phyloP scores from a whole-genome alignment of 148 eudicot genomes.

The Rhododendron williamsianum region DNA sequence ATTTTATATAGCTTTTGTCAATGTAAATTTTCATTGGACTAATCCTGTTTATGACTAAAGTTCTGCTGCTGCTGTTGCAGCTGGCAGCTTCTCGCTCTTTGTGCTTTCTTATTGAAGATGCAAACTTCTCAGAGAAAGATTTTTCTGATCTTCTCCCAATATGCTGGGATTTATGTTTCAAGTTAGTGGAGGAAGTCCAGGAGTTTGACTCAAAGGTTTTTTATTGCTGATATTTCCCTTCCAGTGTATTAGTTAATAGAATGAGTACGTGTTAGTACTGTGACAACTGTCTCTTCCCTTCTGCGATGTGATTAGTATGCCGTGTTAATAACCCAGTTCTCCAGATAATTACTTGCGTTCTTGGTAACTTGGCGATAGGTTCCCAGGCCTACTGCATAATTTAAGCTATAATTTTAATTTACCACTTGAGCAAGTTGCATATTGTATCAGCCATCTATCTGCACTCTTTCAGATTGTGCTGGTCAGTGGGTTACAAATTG shows the following conservation, averaged over 20 bases:
- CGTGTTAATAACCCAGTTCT: not conserved
- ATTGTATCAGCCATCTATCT: not conserved
- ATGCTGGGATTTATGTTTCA: conserved; percentile 90
- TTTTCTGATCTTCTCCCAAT: conserved; percentile 79
- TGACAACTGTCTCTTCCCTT: not conserved
- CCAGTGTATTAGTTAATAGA: not conserved
- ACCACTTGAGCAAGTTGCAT: not conserved
- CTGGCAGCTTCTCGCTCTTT: conserved; percentile 83
- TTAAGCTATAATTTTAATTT: not conserved
- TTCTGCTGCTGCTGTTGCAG: conserved; percentile 36
- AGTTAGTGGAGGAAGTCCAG: conserved; percentile 78
- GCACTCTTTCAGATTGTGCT: not conserved
- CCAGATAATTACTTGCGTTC: not conserved
- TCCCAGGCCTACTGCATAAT: not conserved
- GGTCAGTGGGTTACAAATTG: not conserved
- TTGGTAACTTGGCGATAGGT: not conserved
- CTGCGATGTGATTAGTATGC: not conserved
- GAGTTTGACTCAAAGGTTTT: conserved; percentile 97
- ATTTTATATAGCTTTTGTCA: conserved; percentile 1
- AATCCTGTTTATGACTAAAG: not conserved
- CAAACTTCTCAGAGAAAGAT: conserved; percentile 78
- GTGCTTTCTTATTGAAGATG: conserved; percentile 88
- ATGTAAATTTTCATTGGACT: not conserved
- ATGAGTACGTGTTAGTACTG: not conserved
- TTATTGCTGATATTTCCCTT: conserved; percentile 7